Evolutionary conservation across 148 eudicot genomes (phyloP).

Genomic region (Rhododendron ferrugineum): DNA sequence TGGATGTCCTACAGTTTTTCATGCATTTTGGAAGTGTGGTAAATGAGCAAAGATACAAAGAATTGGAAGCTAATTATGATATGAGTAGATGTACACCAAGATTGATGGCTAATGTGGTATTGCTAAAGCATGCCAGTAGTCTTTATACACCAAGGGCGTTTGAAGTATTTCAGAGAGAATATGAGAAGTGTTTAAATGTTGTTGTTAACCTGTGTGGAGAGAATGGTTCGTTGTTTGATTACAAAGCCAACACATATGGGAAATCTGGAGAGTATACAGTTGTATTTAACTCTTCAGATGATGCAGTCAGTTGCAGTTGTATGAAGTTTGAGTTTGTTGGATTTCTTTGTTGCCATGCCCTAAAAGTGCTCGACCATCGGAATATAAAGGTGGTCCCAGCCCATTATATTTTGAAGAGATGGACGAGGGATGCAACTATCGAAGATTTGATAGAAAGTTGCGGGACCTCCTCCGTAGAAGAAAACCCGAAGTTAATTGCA

Average conservation of each 20-base stretch:
- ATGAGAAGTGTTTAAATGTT: slow-evolving; percentile 18
- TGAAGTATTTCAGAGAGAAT: slow-evolving; percentile 22
- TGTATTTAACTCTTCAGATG: slow-evolving; percentile 9
- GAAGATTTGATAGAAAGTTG: slow-evolving; percentile 3
- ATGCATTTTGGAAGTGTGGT: slow-evolving; percentile 12
- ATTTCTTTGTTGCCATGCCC: slow-evolving; percentile 20
- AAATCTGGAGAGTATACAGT: slow-evolving; percentile 11
- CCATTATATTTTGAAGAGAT: slow-evolving; percentile 19
- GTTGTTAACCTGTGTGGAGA: slow-evolving; percentile 14
- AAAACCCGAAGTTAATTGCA: slow-evolving; percentile 7
- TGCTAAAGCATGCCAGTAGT: slow-evolving; percentile 19
- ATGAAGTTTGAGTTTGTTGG: slow-evolving; percentile 20
- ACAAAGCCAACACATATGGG: slow-evolving; percentile 12
- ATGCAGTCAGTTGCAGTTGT: slow-evolving; percentile 13
- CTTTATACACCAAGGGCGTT: slow-evolving; percentile 19
- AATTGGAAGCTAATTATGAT: slow-evolving; percentile 15
- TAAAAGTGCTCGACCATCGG: slow-evolving; percentile 19
- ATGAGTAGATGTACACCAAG: slow-evolving; percentile 12
- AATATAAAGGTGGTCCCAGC: slow-evolving; percentile 19
- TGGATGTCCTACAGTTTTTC: slow-evolving; percentile 21
- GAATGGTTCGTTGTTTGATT: slow-evolving; percentile 5
- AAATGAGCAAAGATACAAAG: slow-evolving; percentile 18
- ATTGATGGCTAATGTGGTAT: slow-evolving; percentile 16
- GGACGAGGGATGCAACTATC: slow-evolving; percentile 14
- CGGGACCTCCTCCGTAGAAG: not conserved